Conservation (phyloP, 495 filamentous ascomycete species). For the Coniosporium apollinis region DNA sequence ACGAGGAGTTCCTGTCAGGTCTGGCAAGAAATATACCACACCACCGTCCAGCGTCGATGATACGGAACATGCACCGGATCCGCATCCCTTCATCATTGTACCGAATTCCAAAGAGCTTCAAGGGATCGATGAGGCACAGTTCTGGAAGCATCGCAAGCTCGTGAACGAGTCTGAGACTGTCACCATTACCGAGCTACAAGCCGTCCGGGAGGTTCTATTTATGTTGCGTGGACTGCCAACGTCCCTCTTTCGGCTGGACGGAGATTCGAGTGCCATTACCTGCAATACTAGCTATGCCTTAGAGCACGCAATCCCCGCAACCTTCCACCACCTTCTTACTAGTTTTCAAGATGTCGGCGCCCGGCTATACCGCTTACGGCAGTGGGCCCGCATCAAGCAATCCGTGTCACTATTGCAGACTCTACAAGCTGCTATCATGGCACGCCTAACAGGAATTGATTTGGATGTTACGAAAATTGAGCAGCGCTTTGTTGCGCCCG, state of each 20-base stretch:
- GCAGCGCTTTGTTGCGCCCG: conserved; percentile 25
- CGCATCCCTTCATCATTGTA: conserved; percentile 23
- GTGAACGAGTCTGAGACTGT: conserved; percentile 19
- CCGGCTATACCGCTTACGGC: conserved; percentile 30
- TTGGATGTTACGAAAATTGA: conserved; percentile 28
- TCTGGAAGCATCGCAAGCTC: conserved; percentile 14
- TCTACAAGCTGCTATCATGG: conserved; percentile 33
- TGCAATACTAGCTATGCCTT: neutral
- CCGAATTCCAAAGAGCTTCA: conserved; percentile 26
- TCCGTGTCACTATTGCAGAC: conserved; percentile 35
- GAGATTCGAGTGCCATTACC: conserved; percentile 14
- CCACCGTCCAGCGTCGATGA: conserved; percentile 22
- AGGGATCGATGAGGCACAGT: conserved; percentile 36
- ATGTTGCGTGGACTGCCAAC: conserved; percentile 74
- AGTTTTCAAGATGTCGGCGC: conserved; percentile 29
- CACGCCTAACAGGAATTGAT: conserved; percentile 29
- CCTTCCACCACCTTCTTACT: conserved; percentile 26
- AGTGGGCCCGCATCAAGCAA: conserved; percentile 26
- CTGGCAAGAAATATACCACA: too few species aligned
- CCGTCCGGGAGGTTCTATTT: conserved; percentile 61
- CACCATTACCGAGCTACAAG: conserved; percentile 54
- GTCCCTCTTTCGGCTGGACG: conserved; percentile 41
- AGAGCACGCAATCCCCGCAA: conserved; percentile 2
- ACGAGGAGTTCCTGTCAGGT: too few species aligned
- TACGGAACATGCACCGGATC: conserved; percentile 20